Percentiles rank a stretch among this genome's conserved stretches.
These are phyloP conservation scores for Apophysomyces trapeziformis DNA, from an alignment of 371 early-diverging fungal genomes.

Conservation along the genomic window DNA sequence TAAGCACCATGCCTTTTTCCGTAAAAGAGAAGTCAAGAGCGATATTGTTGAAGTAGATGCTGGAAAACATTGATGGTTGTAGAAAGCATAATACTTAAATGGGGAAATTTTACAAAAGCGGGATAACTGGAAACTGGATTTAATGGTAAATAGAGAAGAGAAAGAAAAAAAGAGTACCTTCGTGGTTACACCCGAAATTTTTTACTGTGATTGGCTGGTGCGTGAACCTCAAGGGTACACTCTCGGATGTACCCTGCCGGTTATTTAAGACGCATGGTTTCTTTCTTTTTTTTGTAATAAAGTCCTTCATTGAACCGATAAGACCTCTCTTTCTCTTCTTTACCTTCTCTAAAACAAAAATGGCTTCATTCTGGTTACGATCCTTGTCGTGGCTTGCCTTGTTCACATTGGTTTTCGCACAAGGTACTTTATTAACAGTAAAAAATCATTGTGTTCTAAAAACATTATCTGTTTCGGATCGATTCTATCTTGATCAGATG, in stretches of 20 bases:
- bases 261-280: not conserved
- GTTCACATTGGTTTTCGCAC: not conserved
- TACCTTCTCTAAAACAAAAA: not conserved
- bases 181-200: conserved; percentile 9
- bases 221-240: conserved; percentile 4
- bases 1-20: not conserved
- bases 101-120: not conserved
- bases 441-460: not conserved
- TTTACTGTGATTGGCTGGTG: conserved; percentile 1
- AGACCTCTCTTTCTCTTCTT: not conserved
- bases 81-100: not conserved
- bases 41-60: not conserved
- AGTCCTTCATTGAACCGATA: not conserved
- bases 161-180: conserved; percentile 5
- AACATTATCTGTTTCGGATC: not conserved
- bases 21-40: not conserved
- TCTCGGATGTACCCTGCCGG: conserved; percentile 6
- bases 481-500: not conserved
- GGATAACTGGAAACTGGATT: not conserved
- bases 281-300: too few relatives aligned
- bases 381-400: not conserved
- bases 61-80: not conserved
- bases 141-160: not conserved
- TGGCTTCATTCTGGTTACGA: conserved; percentile 3
- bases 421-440: not conserved